Evolutionary conservation across 768 basidiomycete species (phyloP).

Genomic region (Lentinula aciculospora): DNA sequence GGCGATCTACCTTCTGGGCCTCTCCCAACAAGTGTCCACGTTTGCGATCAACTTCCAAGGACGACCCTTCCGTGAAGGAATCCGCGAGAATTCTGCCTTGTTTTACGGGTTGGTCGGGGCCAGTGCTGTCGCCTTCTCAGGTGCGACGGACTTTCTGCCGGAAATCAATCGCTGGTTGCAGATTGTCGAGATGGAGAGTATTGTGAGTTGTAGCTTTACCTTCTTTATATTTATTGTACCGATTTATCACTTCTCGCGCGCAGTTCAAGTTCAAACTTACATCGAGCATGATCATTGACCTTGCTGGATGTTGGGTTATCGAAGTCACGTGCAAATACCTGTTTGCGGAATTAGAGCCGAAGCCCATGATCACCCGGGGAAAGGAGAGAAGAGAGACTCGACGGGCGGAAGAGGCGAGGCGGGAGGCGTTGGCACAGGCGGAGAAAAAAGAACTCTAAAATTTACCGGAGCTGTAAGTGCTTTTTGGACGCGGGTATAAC

Average conservation of each 20-base stretch:
- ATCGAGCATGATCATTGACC: slow-evolving; percentile 79
- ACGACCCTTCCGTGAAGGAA: slow-evolving; percentile 96
- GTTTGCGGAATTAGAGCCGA: slow-evolving; percentile 87
- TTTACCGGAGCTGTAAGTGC: no score
- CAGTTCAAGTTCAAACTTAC: slow-evolving; percentile 86
- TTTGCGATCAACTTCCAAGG: slow-evolving; percentile 99
- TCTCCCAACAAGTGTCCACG: slow-evolving; percentile 97
- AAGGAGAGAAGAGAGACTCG: slow-evolving; percentile 71
- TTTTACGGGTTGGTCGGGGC: slow-evolving; percentile 92
- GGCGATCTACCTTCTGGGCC: slow-evolving; percentile 90
- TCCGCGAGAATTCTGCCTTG: slow-evolving; percentile 90
- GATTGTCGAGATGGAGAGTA: slow-evolving; percentile 81
- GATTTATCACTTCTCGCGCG: not conserved
- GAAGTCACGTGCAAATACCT: slow-evolving; percentile 79
- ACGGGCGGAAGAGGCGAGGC: slow-evolving; percentile 32
- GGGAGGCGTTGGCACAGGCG: slow-evolving; percentile 8
- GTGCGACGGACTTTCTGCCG: slow-evolving; percentile 91
- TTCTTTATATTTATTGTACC: not conserved
- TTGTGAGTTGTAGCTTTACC: slow-evolving; percentile 51
- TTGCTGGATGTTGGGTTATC: slow-evolving; percentile 80
- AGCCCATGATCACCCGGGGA: slow-evolving; percentile 77
- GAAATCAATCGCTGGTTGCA: slow-evolving; percentile 97
- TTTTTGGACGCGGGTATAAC: no score
- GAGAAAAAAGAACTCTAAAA: slow-evolving; percentile 18
- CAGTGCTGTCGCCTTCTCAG: slow-evolving; percentile 85